Percentiles rank a stretch among this genome's conserved stretches.
These are phyloP conservation scores for Sisymbrium irio DNA, from an alignment of 345 rosid genomes.

Conservation along the genomic window DNA sequence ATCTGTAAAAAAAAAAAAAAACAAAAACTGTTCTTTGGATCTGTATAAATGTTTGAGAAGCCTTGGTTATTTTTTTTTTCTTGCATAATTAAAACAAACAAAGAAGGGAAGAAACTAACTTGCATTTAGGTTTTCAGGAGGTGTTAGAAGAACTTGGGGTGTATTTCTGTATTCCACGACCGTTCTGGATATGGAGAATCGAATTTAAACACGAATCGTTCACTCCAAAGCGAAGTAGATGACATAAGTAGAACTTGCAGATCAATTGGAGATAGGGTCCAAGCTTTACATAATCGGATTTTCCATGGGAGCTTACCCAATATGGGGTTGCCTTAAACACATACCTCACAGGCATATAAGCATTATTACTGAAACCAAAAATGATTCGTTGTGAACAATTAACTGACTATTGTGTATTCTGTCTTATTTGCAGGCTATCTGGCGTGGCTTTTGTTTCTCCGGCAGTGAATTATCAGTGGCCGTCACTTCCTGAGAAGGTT, in stretches of 20 bases:
- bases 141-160: slow-evolving; percentile 59
- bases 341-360: slow-evolving; percentile 69
- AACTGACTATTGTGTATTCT: background rate
- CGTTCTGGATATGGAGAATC: slow-evolving; percentile 88
- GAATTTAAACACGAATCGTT: slow-evolving; percentile 51
- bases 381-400: background rate
- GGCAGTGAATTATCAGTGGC: slow-evolving; percentile 73
- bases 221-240: slow-evolving; percentile 63
- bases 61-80: no score
- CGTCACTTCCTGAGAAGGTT: slow-evolving; percentile 59
- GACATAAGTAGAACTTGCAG: slow-evolving; percentile 74
- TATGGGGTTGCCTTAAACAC: slow-evolving; percentile 79
- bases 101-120: no score
- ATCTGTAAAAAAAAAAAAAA: no score
- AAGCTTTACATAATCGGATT: slow-evolving; percentile 73
- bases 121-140: slow-evolving; percentile 43
- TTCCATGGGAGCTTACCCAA: slow-evolving; percentile 83
- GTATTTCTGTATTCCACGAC: slow-evolving; percentile 62
- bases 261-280: slow-evolving; percentile 19
- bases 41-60: no score
- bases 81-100: no score
- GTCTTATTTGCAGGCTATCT: slow-evolving; percentile 53
- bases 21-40: no score
- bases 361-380: background rate
- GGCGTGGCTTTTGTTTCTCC: slow-evolving; percentile 75